Conservation (phyloP, 192 early-diverging fungal genomes). For the Entophlyctis luteolus region DNA sequence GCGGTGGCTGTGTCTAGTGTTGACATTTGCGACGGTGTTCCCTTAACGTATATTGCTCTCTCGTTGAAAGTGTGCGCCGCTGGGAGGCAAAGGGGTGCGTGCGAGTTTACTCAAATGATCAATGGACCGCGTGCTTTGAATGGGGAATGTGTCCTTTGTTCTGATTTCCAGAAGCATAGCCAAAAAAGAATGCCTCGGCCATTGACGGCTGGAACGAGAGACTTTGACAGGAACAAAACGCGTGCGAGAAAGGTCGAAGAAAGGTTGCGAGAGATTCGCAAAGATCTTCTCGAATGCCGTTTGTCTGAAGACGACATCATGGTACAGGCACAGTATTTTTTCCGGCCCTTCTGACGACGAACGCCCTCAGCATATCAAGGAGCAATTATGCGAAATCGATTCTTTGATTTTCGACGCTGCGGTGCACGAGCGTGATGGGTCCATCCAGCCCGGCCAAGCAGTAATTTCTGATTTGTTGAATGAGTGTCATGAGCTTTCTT, state of each 20-base stretch:
- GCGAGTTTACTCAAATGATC: no score
- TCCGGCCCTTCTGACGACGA: background rate
- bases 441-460: constrained; percentile 20
- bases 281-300: constrained; percentile 9
- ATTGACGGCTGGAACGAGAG: no score
- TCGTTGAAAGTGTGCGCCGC: no score
- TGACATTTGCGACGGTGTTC: background rate
- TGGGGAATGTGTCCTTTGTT: no score
- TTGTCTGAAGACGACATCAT: background rate
- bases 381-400: constrained; percentile 11
- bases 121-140: no score
- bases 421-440: constrained; percentile 13
- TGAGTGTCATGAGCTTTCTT: constrained; percentile 15
- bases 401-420: background rate
- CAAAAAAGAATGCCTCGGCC: no score
- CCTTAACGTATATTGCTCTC: no score
- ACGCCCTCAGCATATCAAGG: constrained; percentile 7
- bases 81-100: no score
- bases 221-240: no score
- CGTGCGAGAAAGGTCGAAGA: constrained; percentile 18
- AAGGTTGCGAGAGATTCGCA: constrained; percentile 1
- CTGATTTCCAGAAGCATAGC: no score
- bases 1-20: background rate
- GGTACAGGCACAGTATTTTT: background rate
- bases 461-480: constrained; percentile 14